Conservation (phyloP, 2,329 filamentous ascomycete species). For the Trichoderma brevicompactum region DNA sequence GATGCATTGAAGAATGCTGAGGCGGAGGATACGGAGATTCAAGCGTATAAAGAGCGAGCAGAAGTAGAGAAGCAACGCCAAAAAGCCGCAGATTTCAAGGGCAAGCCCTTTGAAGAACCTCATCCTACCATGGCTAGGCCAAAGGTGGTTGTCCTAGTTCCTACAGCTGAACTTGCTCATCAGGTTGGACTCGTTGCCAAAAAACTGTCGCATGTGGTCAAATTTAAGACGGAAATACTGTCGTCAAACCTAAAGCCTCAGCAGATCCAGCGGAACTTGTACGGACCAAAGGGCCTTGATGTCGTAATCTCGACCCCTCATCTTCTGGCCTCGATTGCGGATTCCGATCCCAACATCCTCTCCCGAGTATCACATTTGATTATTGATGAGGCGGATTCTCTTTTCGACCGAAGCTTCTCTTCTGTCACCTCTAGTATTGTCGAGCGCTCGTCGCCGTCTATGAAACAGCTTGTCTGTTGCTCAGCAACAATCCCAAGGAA, state of each 20-base stretch:
- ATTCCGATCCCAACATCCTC: slow-evolving; percentile 88
- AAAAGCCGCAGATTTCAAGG: slow-evolving; percentile 56
- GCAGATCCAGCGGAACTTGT: slow-evolving; percentile 83
- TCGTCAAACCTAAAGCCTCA: slow-evolving; percentile 76
- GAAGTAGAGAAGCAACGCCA: slow-evolving; percentile 63
- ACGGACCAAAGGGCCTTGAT: slow-evolving; percentile 80
- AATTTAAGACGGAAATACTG: slow-evolving; percentile 83
- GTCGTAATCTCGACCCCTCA: slow-evolving; percentile 87
- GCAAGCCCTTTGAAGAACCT: slow-evolving; percentile 69
- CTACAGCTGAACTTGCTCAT: slow-evolving; percentile 86
- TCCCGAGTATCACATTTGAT: slow-evolving; percentile 89
- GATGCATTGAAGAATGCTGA: slow-evolving; percentile 84
- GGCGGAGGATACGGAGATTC: slow-evolving; percentile 60
- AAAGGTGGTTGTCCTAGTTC: slow-evolving; percentile 82
- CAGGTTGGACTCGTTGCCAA: slow-evolving; percentile 86
- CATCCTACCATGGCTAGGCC: slow-evolving; percentile 79
- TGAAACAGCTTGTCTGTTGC: slow-evolving; percentile 88
- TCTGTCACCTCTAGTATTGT: slow-evolving; percentile 82
- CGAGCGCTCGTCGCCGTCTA: slow-evolving; percentile 76
- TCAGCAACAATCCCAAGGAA: slow-evolving; percentile 93
- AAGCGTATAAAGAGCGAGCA: slow-evolving; percentile 59
- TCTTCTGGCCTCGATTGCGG: slow-evolving; percentile 82
- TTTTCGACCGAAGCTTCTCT: slow-evolving; percentile 91
- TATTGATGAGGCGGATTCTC: slow-evolving; percentile 93
- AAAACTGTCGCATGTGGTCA: slow-evolving; percentile 78